phyloP scores from a whole-genome alignment of 768 basidiomycete species.

The Lactifluus echinatus region DNA sequence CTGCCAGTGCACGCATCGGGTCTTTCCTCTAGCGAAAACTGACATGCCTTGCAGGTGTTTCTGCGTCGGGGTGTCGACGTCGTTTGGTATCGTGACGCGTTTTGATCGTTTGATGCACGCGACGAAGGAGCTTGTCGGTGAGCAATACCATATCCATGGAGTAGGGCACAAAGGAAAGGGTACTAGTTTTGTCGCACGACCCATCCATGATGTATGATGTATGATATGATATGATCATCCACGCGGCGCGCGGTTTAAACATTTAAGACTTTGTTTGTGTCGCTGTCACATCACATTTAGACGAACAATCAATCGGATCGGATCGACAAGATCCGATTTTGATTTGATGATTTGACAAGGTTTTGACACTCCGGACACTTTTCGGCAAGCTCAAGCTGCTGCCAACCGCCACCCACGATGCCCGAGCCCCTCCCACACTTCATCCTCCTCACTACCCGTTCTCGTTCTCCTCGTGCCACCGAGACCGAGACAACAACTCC shows the following conservation, averaged over 20 bases:
- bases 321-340: no score
- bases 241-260: background rate
- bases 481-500: background rate
- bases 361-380: no score
- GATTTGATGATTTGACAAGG: no score
- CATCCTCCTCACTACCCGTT: slow-evolving; percentile 6
- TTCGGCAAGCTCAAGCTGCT: no score
- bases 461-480: background rate
- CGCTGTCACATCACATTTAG: background rate
- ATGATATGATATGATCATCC: background rate
- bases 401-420: background rate
- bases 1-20: slow-evolving; percentile 38
- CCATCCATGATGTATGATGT: slow-evolving; percentile 7
- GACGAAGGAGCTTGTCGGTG: slow-evolving; percentile 78
- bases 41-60: slow-evolving; percentile 39
- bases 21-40: background rate
- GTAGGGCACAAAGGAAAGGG: slow-evolving; percentile 33
- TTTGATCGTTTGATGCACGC: slow-evolving; percentile 75
- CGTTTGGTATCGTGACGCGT: slow-evolving; percentile 59
- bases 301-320: background rate
- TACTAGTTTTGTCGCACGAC: slow-evolving; percentile 23
- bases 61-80: slow-evolving; percentile 64
- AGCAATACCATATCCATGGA: slow-evolving; percentile 79
- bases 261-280: background rate
- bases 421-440: background rate